These are phyloP conservation scores for Mycena venus DNA, from an alignment of 768 basidiomycete species.

Conservation along the genomic window DNA sequence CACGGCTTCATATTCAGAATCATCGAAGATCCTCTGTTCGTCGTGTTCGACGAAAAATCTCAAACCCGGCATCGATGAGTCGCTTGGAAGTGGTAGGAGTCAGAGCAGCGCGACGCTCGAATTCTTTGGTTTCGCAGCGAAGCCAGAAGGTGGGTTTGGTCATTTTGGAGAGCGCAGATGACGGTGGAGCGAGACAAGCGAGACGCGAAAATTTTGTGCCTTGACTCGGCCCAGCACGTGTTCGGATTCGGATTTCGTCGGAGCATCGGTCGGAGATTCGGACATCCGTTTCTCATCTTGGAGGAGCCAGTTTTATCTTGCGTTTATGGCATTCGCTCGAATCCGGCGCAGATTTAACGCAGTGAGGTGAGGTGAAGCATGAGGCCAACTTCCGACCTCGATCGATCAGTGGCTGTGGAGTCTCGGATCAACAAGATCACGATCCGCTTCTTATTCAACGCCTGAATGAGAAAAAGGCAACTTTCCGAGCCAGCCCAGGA, in stretches of 20 bases:
- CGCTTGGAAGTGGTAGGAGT: constrained; percentile 92
- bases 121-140: constrained; percentile 96
- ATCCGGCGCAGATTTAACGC: too few species aligned
- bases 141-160: constrained; percentile 82
- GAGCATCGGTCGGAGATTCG: not conserved
- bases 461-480: not conserved
- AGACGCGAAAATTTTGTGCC: not conserved
- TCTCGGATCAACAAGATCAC: not conserved
- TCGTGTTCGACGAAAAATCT: constrained; percentile 94
- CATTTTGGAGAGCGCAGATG: constrained; percentile 57
- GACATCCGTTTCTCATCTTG: too few species aligned
- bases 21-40: constrained; percentile 93
- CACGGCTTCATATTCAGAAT: constrained; percentile 90
- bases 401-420: constrained; percentile 19
- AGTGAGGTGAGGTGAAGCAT: too few species aligned
- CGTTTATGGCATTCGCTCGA: too few species aligned
- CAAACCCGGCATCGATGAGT: constrained; percentile 91
- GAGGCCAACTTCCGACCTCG: not conserved
- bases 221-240: constrained; percentile 19
- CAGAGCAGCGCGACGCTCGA: constrained; percentile 92
- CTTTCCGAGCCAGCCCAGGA: not conserved
- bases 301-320: too few species aligned
- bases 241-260: constrained; percentile 10
- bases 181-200: not conserved
- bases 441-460: not conserved